Conservation (phyloP, 148 eudicot species). For the Limonium bicolor region DNA sequence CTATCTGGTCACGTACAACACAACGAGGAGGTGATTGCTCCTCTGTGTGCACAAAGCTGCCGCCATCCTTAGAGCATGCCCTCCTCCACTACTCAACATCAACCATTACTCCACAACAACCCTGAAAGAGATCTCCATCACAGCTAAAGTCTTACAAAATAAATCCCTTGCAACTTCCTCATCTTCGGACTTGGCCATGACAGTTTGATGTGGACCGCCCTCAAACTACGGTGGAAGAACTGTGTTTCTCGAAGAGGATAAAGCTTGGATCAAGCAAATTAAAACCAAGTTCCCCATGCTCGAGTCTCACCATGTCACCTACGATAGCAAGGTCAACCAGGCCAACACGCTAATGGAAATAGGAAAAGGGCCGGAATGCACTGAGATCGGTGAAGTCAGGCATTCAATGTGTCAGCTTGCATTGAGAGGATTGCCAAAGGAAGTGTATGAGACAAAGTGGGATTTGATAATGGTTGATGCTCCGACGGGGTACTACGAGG, state of each 20-base stretch:
- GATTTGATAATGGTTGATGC: slow-evolving; percentile 99
- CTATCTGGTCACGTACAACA: background rate
- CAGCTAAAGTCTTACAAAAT: slow-evolving; percentile 26
- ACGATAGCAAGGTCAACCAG: slow-evolving; percentile 51
- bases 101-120: slow-evolving; percentile 84
- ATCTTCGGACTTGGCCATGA: slow-evolving; percentile 83
- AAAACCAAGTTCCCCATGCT: slow-evolving; percentile 26
- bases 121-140: slow-evolving; percentile 41
- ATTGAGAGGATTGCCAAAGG: slow-evolving; percentile 51
- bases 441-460: slow-evolving; percentile 63
- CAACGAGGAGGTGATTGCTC: background rate
- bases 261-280: slow-evolving; percentile 58
- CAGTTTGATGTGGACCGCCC: slow-evolving; percentile 72
- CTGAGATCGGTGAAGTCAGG: slow-evolving; percentile 26
- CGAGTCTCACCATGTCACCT: slow-evolving; percentile 47
- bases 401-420: slow-evolving; percentile 81
- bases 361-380: slow-evolving; percentile 35
- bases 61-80: slow-evolving; percentile 46
- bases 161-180: slow-evolving; percentile 78
- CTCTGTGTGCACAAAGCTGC: slow-evolving; percentile 35
- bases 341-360: slow-evolving; percentile 33
- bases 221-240: slow-evolving; percentile 76
- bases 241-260: slow-evolving; percentile 70
- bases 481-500: slow-evolving; percentile 85
- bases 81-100: slow-evolving; percentile 69